phyloP scores from a whole-genome alignment of 2,329 filamentous ascomycete species.

The Massarina eburnea region DNA sequence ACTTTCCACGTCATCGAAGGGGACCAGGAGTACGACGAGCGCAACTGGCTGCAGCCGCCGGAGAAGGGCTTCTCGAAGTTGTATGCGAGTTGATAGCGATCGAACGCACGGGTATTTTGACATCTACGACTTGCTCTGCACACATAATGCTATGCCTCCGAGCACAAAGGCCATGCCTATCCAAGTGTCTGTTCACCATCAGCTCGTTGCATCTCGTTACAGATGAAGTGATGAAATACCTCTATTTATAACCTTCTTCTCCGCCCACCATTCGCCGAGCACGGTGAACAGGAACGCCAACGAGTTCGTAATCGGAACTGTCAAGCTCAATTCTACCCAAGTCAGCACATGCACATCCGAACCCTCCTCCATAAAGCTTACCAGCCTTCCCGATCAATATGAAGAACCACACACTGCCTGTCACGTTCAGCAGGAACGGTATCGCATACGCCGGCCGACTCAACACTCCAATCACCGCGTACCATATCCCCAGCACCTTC shows the following conservation, averaged over 20 bases:
- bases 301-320: constrained; percentile 92
- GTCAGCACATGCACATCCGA: constrained; percentile 8
- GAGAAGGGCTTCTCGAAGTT: constrained; percentile 75
- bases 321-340: constrained; percentile 77
- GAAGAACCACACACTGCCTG: constrained; percentile 96
- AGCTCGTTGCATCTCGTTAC: constrained; percentile 5
- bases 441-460: constrained; percentile 81
- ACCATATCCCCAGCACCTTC: constrained; percentile 66
- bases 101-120: background rate
- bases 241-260: constrained; percentile 83
- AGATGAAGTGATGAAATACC: constrained; percentile 50
- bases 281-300: constrained; percentile 96
- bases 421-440: constrained; percentile 83
- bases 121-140: constrained; percentile 56
- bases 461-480: constrained; percentile 76
- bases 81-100: constrained; percentile 32
- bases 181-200: constrained; percentile 66
- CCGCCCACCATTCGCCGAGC: constrained; percentile 91
- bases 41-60: constrained; percentile 92
- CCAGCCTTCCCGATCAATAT: constrained; percentile 88
- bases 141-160: constrained; percentile 79
- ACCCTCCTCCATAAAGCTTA: constrained; percentile 50
- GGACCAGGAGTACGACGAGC: constrained; percentile 73
- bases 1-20: constrained; percentile 97
- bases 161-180: constrained; percentile 79